Evolutionary conservation across 331 rosid species (phyloP), one percentile per base, ranked within the genome.

Genomic region (Erythrophleum ivorense): DNA sequence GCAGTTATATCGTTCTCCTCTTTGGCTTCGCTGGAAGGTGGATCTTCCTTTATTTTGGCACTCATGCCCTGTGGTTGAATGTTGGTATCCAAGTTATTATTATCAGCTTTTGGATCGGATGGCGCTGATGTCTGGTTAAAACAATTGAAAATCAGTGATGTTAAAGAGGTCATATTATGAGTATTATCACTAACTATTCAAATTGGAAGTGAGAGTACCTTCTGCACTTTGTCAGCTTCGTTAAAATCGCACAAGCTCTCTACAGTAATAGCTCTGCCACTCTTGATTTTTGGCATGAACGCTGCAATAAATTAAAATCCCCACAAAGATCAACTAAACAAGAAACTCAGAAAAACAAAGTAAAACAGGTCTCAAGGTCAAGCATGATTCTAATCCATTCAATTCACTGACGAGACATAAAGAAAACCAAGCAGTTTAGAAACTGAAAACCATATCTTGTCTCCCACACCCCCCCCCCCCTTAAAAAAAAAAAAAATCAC

Each of bases 241-340:
- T 86, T 81, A 73, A 93, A 93, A 75, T 91, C 94, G 40, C 99
- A 96, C 43, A 96, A 81, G 87, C 76, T 91, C 18, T 88, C 97
- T 7, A 90, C 89, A 7, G 81, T 88, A 83, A 94, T 77, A 36
- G 98, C 90, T 87, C 99, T 94, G 40, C 88, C 84, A 3, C 89
- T 84, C 97, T 88, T 96, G 88, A 96, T 92, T 90, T 85, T 94
- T 41, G 97, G 90, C 97, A 96, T 92, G 75, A 89, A 96, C 24
- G 99, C 99, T 96, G 97, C 85, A 88, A 53, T 24, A 75, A 49
- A 73, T 63, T 62, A 53, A 48, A 77, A 67, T 48, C 36, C 70
- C 40, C 41, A 31, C 3, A 53, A 55, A 33, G 49, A 69, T 84
- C 85, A 85, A 60, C 60, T 19, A 67, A 67, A 36, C 31, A 67